Conservation (phyloP, 2,329 filamentous ascomycete species). For the Clarireedia monteithiana region DNA sequence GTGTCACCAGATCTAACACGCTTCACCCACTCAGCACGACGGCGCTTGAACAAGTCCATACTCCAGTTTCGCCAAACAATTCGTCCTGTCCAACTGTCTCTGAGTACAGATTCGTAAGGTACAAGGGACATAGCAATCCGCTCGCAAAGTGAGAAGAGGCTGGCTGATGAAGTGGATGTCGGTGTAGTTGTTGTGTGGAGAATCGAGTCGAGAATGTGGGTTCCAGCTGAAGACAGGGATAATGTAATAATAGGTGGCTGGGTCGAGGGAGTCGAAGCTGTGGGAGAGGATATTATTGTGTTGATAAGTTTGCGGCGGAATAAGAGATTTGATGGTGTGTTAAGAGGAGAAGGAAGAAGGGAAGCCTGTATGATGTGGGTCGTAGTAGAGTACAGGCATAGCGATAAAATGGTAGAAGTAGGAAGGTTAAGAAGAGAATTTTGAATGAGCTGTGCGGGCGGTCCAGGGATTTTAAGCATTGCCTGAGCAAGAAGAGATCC, state of each 20-base stretch:
- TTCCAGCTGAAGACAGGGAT: slow-evolving; percentile 53
- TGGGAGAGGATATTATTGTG: slow-evolving; percentile 38
- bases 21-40: slow-evolving; percentile 54
- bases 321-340: slow-evolving; percentile 46
- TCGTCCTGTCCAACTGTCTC: slow-evolving; percentile 57
- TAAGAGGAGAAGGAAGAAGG: slow-evolving; percentile 45
- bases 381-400: slow-evolving; percentile 46
- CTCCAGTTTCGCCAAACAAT: slow-evolving; percentile 69
- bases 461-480: slow-evolving; percentile 67
- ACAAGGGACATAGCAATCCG: slow-evolving; percentile 56
- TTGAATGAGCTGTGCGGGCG: slow-evolving; percentile 63
- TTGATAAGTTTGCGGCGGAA: slow-evolving; percentile 57
- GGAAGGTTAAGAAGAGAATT: slow-evolving; percentile 57
- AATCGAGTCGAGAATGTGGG: slow-evolving; percentile 59
- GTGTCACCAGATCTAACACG: slow-evolving; percentile 33
- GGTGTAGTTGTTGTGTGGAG: slow-evolving; percentile 35
- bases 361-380: slow-evolving; percentile 60
- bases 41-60: slow-evolving; percentile 62
- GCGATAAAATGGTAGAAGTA: slow-evolving; percentile 46
- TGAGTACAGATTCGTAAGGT: slow-evolving; percentile 48
- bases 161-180: slow-evolving; percentile 11
- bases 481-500: slow-evolving; percentile 74
- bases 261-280: neutral
- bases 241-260: slow-evolving; percentile 18
- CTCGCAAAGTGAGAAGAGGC: slow-evolving; percentile 58